Evolutionary conservation across 2,329 filamentous ascomycete species (phyloP).

Genomic region (Ascochyta pisi): DNA sequence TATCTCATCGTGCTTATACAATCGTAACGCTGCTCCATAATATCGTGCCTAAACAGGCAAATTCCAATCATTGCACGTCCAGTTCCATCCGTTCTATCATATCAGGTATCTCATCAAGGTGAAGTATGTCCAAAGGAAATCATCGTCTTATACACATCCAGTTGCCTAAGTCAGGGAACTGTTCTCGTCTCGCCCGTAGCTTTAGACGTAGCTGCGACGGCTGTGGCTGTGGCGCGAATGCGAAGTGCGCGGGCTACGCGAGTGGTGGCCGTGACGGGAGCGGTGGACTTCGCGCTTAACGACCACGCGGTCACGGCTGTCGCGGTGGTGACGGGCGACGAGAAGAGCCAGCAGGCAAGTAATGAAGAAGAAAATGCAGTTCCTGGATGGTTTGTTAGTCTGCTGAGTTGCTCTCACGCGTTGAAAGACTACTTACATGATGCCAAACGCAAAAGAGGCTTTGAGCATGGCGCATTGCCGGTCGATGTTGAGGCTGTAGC

Average conservation of each 20-base stretch:
- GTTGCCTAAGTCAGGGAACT: not conserved
- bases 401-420: not conserved
- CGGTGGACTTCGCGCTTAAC: conserved; percentile 60
- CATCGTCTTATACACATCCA: conserved; percentile 13
- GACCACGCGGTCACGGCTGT: conserved; percentile 57
- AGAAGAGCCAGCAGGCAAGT: conserved; percentile 66
- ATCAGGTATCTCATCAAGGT: conserved; percentile 13
- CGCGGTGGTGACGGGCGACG: conserved; percentile 55
- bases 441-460: conserved; percentile 84
- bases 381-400: conserved; percentile 39
- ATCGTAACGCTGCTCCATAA: conserved; percentile 2
- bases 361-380: conserved; percentile 49
- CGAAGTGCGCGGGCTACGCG: conserved; percentile 47
- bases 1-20: conserved; percentile 2
- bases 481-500: conserved; percentile 63
- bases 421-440: conserved; percentile 67
- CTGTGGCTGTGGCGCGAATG: conserved; percentile 44
- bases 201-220: conserved; percentile 48
- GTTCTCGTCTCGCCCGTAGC: not conserved
- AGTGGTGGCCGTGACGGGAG: conserved; percentile 53
- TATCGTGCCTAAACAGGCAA: not conserved
- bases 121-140: conserved; percentile 28
- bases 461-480: conserved; percentile 93
- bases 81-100: conserved; percentile 3
- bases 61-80: not conserved